Base-by-base conservation (phyloP, 2,329 filamentous ascomycete genomes). In the Corinectria fuckeliana region DNA sequence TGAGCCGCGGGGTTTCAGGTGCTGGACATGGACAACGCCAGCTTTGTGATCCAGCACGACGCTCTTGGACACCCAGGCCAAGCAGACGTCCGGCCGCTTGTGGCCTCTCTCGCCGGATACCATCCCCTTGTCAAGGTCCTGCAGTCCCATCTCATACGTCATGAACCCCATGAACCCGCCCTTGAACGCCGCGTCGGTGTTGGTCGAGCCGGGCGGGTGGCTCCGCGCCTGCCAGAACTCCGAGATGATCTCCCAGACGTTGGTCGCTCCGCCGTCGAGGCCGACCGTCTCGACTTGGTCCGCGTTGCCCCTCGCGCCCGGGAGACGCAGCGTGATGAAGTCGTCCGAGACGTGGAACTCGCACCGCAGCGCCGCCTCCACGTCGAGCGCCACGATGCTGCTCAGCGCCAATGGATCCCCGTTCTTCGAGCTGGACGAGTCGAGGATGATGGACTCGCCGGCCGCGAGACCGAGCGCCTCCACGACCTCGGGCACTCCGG, bases 91-190 rank as follows among this genome's bases (percentile, higher is more conserved):
- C 0, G 91, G 88, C 10, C 85, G 79, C 34, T 75, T 68, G 55
- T 82, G 76, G 2, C 71, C 70, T 10, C 74, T 65, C 3, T 68
- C 50, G 1, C 58, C 61, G 0, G 72, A 56, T 0, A 76, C 66
- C 23, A 71, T 61, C 0, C 69, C 71, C 5, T 71, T 68, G 36
- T 72, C 75, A 5, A 77, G 61, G 0, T 72, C 72, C 25, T 73
- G 68, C 1, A 96, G 78, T 0, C 92, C 91, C 72, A 93, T 86
- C 74, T 97, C 93, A 61, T 97, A 96, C 0, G 91, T 92, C 50
- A 92, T 84, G 69, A 90, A 96, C 0, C 93, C 93, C 77, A 96
- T 86, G 59, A 96, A 88, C 0, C 93, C 93, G 50, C 92, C 93
- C 75, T 91, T 87, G 72, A 96, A 97, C 0, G 91, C 85, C 0